Percentiles rank a stretch among this genome's conserved stretches.
phyloP scores from a whole-genome alignment of 192 early-diverging fungal species.

The Backusella tuberculispora region DNA sequence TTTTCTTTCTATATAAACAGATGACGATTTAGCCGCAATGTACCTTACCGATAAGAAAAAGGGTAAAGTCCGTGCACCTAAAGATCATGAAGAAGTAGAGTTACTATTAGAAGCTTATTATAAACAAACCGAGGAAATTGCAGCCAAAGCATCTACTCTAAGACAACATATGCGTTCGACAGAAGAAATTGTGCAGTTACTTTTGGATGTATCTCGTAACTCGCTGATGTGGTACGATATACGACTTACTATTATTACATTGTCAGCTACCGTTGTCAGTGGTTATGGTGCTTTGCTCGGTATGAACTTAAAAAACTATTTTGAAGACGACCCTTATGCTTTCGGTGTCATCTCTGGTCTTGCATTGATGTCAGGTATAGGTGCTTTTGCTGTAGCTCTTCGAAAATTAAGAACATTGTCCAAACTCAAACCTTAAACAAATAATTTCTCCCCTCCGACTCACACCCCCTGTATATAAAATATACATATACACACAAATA shows the following conservation, averaged over 20 bases:
- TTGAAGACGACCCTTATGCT: conserved; percentile 71
- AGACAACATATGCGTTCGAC: conserved; percentile 75
- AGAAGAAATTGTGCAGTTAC: conserved; percentile 84
- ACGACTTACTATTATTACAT: conserved; percentile 77
- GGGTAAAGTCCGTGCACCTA: conserved; percentile 52
- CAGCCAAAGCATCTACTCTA: conserved; percentile 69
- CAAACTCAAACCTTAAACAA: conserved; percentile 22
- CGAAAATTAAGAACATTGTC: conserved; percentile 26
- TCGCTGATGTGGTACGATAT: conserved; percentile 85
- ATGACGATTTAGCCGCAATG: conserved; percentile 91
- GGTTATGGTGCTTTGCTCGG: conserved; percentile 79
- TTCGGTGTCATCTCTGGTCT: conserved; percentile 66
- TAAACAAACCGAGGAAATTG: conserved; percentile 85
- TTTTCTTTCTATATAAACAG: conserved; percentile 31
- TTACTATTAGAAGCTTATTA: conserved; percentile 89
- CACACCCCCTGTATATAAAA: neutral
- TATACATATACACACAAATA: neutral
- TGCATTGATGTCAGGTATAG: conserved; percentile 40
- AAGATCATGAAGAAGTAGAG: conserved; percentile 89
- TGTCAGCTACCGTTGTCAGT: conserved; percentile 61
- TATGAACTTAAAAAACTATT: conserved; percentile 84
- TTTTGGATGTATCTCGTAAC: conserved; percentile 86
- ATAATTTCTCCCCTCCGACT: neutral
- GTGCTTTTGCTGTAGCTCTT: conserved; percentile 26
- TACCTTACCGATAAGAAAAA: conserved; percentile 83